phyloP scores from a whole-genome alignment of 306 rosid genomes.

The Ziziphus jujuba region DNA sequence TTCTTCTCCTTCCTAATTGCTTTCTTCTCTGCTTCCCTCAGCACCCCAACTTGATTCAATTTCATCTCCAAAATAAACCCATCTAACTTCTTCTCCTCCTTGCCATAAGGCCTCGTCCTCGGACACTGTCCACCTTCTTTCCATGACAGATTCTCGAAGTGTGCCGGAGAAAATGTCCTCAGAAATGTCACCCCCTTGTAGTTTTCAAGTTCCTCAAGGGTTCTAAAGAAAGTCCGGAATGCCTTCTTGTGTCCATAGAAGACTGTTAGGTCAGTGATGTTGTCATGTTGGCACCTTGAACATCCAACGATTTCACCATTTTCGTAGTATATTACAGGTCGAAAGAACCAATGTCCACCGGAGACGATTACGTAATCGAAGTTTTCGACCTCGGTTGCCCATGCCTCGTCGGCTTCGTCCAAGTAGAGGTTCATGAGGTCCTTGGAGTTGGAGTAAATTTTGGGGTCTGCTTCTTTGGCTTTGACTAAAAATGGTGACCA shows the following conservation, averaged over 20 bases:
- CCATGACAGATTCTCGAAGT: constrained; percentile 86
- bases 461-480: constrained; percentile 44
- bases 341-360: constrained; percentile 93
- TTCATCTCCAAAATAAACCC: constrained; percentile 40
- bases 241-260: constrained; percentile 63
- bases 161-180: constrained; percentile 87
- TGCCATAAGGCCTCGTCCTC: constrained; percentile 60
- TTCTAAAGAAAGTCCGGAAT: constrained; percentile 53
- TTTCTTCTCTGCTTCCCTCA: constrained; percentile 44
- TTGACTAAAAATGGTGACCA: constrained; percentile 82
- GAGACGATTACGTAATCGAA: constrained; percentile 77
- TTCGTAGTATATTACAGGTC: constrained; percentile 54
- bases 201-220: constrained; percentile 33
- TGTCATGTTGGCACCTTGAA: constrained; percentile 46
- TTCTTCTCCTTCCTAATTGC: constrained; percentile 22
- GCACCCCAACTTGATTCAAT: constrained; percentile 55
- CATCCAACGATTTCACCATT: constrained; percentile 59
- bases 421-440: constrained; percentile 60
- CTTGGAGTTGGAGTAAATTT: constrained; percentile 36
- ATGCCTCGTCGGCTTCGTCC: constrained; percentile 61
- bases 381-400: constrained; percentile 46
- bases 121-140: constrained; percentile 77
- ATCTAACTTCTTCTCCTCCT: constrained; percentile 40
- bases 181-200: constrained; percentile 69
- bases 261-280: constrained; percentile 37